These are phyloP conservation scores for Huntiella decipiens DNA, from an alignment of 2,329 filamentous ascomycete species.

Conservation along the genomic window DNA sequence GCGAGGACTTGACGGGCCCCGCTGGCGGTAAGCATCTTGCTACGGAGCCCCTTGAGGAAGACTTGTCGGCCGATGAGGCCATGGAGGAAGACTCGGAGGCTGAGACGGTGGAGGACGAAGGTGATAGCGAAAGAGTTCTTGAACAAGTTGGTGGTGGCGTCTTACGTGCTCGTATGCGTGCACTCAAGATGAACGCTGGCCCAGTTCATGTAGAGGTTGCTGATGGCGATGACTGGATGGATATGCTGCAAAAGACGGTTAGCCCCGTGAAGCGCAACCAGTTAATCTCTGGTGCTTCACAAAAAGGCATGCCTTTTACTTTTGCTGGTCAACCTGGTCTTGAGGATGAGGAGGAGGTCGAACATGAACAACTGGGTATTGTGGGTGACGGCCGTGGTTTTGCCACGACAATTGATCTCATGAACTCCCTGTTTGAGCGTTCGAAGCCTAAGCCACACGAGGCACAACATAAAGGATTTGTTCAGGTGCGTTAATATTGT, in stretches of 20 bases:
- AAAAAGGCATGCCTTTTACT: conserved; percentile 22
- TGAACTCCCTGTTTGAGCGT: conserved; percentile 81
- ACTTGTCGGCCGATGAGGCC: conserved; percentile 8
- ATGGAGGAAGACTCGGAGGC: conserved; percentile 12
- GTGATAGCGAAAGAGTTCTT: conserved; percentile 25
- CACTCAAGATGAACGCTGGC: conserved; percentile 38
- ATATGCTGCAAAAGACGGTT: conserved; percentile 83
- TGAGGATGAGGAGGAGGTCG: conserved; percentile 4
- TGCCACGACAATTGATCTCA: conserved; percentile 79
- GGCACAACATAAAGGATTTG: conserved; percentile 44
- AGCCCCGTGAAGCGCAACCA: conserved; percentile 87
- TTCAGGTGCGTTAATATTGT: conserved; percentile 55
- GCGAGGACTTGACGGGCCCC: conserved; percentile 60
- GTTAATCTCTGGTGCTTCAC: conserved; percentile 37
- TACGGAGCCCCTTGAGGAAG: conserved; percentile 42
- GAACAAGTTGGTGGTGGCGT: conserved; percentile 36
- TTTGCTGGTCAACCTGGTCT: conserved; percentile 11
- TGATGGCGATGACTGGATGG: conserved; percentile 73
- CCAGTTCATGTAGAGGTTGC: conserved; percentile 41
- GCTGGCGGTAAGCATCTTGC: conserved; percentile 54
- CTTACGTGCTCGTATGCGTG: conserved; percentile 43
- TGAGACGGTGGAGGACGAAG: conserved; percentile 13
- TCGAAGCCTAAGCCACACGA: conserved; percentile 37
- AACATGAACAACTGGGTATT: conserved; percentile 7
- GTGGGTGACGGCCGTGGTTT: conserved; percentile 44